Percentiles rank a stretch among this genome's conserved stretches.
These are phyloP conservation scores for Strobilomyces confusus DNA, from an alignment of 768 basidiomycete species.

Conservation along the genomic window DNA sequence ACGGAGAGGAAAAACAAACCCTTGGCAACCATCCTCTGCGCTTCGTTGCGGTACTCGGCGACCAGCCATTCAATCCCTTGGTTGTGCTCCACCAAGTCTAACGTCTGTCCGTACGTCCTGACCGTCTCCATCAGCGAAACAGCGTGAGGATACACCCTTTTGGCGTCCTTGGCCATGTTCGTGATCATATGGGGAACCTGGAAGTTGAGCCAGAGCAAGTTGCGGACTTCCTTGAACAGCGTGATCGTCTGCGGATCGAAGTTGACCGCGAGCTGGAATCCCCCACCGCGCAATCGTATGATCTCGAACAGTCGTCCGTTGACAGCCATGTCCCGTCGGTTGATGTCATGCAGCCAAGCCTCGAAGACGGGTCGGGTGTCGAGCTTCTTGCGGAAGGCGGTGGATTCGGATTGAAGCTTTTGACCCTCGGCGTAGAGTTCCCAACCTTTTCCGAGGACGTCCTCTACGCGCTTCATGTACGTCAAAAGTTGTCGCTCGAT, in stretches of 20 bases:
- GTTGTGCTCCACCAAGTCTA: slow-evolving; percentile 87
- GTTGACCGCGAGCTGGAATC: slow-evolving; percentile 88
- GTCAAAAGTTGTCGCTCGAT: slow-evolving; percentile 93
- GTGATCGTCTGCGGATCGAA: slow-evolving; percentile 99
- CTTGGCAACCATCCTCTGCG: slow-evolving; percentile 88
- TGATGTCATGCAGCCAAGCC: slow-evolving; percentile 96
- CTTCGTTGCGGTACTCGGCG: slow-evolving; percentile 90
- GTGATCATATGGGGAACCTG: slow-evolving; percentile 91
- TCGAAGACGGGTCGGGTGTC: slow-evolving; percentile 93
- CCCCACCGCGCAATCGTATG: slow-evolving; percentile 65
- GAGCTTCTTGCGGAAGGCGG: slow-evolving; percentile 92
- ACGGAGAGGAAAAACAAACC: slow-evolving; percentile 46
- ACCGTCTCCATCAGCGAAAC: slow-evolving; percentile 99
- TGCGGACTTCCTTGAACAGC: slow-evolving; percentile 97
- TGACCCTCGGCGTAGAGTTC: slow-evolving; percentile 99
- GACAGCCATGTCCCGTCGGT: slow-evolving; percentile 86
- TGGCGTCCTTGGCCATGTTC: slow-evolving; percentile 98
- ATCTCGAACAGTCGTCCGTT: slow-evolving; percentile 93
- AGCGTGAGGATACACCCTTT: slow-evolving; percentile 96
- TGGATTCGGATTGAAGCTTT: slow-evolving; percentile 88
- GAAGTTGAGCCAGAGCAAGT: slow-evolving; percentile 93
- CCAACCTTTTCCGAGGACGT: slow-evolving; percentile 97
- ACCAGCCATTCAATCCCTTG: slow-evolving; percentile 92
- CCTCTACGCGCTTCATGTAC: slow-evolving; percentile 99
- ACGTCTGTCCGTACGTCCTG: slow-evolving; percentile 93